Percentiles rank a stretch among this genome's conserved stretches.
phyloP scores from a whole-genome alignment of 306 rosid species.

The Betula pendula region DNA sequence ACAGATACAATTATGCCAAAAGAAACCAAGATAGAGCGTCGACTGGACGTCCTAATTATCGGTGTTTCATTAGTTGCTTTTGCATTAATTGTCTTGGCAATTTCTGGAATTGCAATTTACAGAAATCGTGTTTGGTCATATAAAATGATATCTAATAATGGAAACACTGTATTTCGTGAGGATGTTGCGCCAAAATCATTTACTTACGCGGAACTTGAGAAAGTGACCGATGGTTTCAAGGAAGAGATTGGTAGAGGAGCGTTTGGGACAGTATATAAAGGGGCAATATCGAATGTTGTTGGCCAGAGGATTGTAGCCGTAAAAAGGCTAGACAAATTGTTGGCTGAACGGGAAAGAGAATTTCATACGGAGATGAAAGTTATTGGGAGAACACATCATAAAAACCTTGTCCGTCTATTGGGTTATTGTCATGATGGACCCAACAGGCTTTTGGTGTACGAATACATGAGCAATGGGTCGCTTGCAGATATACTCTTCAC shows the following conservation, averaged over 20 bases:
- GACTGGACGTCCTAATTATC: slow-evolving; percentile 8
- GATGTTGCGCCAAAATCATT: slow-evolving; percentile 13
- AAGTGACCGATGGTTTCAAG: slow-evolving; percentile 26
- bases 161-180: background rate
- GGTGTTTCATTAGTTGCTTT: background rate
- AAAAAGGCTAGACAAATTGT: slow-evolving; percentile 19
- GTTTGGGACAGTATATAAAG: slow-evolving; percentile 30
- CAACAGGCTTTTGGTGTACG: slow-evolving; percentile 31
- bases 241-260: slow-evolving; percentile 38
- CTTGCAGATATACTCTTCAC: slow-evolving; percentile 33
- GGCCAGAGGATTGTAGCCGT: slow-evolving; percentile 21
- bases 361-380: slow-evolving; percentile 29
- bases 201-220: slow-evolving; percentile 22
- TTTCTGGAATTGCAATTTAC: background rate
- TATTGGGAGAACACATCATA: slow-evolving; percentile 35
- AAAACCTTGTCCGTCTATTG: slow-evolving; percentile 27
- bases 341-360: slow-evolving; percentile 23
- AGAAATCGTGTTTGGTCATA: background rate
- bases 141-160: background rate
- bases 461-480: slow-evolving; percentile 32
- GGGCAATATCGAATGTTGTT: background rate
- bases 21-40: background rate
- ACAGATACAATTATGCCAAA: background rate
- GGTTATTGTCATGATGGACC: slow-evolving; percentile 27
- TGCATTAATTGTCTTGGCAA: slow-evolving; percentile 1